These are phyloP conservation scores for Jatropha curcas DNA, from an alignment of 345 rosid genomes.

Conservation along the genomic window DNA sequence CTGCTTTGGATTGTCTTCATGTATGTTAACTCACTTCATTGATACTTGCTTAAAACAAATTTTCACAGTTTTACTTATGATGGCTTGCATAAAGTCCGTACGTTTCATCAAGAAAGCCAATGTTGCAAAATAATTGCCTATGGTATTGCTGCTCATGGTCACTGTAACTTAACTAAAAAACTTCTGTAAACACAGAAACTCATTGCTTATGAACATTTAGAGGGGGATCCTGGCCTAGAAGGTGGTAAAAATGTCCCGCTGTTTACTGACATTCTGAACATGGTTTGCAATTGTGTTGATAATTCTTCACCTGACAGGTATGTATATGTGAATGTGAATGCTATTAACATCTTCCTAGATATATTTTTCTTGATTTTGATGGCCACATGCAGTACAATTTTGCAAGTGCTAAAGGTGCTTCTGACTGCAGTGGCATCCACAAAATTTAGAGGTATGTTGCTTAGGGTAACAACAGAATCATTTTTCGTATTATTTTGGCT, in stretches of 20 bases:
- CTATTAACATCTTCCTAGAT: constrained; percentile 3
- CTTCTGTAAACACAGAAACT: constrained; percentile 65
- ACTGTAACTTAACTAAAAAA: constrained; percentile 22
- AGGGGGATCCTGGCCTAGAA: constrained; percentile 96
- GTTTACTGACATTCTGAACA: constrained; percentile 83
- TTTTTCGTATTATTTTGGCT: constrained; percentile 18
- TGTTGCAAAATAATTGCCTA: neutral
- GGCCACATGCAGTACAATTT: constrained; percentile 69
- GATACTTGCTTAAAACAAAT: constrained; percentile 7
- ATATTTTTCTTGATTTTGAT: constrained; percentile 24
- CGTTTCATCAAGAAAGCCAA: constrained; percentile 1
- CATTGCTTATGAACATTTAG: constrained; percentile 92
- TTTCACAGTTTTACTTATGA: neutral
- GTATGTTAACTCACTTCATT: constrained; percentile 43
- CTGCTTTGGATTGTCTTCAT: constrained; percentile 99
- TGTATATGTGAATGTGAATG: constrained; percentile 16
- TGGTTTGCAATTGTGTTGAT: constrained; percentile 90
- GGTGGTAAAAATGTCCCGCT: constrained; percentile 79
- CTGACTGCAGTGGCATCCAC: constrained; percentile 94
- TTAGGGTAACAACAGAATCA: constrained; percentile 15
- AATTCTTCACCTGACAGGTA: constrained; percentile 97
- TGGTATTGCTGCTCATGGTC: constrained; percentile 11
- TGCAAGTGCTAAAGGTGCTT: constrained; percentile 94
- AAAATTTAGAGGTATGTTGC: constrained; percentile 79
- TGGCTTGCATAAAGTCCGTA: constrained; percentile 8